These are phyloP conservation scores for Stipa capillata DNA, from an alignment of 176 grass and related monocot genomes.

Conservation along the genomic window DNA sequence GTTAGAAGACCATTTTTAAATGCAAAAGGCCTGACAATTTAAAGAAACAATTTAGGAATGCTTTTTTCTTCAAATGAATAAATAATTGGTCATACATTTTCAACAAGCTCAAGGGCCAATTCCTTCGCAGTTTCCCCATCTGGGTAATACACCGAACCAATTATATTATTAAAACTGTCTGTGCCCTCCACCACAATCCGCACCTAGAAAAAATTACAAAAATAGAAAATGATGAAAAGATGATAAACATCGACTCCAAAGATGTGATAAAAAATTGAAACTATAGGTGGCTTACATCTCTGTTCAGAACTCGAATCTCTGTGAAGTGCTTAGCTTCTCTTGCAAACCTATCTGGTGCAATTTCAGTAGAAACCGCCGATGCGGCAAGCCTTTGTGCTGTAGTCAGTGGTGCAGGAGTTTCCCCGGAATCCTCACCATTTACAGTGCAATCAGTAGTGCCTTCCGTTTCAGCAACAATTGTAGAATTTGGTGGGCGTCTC, in stretches of 20 bases:
- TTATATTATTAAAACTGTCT: slow-evolving; percentile 84
- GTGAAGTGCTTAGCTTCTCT: slow-evolving; percentile 94
- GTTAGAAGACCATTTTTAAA: neutral
- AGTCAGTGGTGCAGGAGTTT: slow-evolving; percentile 49
- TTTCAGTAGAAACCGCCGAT: slow-evolving; percentile 49
- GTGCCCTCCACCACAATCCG: slow-evolving; percentile 95
- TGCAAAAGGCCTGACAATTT: neutral
- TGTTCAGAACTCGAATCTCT: slow-evolving; percentile 78
- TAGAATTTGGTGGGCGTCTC: slow-evolving; percentile 47
- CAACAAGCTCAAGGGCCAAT: slow-evolving; percentile 77
- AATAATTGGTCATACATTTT: slow-evolving; percentile 62
- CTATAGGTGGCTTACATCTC: slow-evolving; percentile 59
- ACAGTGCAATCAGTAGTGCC: slow-evolving; percentile 27
- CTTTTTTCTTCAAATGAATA: neutral
- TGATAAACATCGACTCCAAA: neutral
- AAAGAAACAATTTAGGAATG: neutral
- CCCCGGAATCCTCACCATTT: slow-evolving; percentile 58
- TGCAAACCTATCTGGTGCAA: slow-evolving; percentile 81
- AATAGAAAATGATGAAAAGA: slow-evolving; percentile 8
- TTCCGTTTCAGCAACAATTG: slow-evolving; percentile 34
- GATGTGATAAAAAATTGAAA: neutral
- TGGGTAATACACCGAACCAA: slow-evolving; percentile 94
- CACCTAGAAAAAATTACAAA: slow-evolving; percentile 41
- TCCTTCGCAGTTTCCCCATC: slow-evolving; percentile 88
- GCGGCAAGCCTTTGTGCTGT: slow-evolving; percentile 84